Evolutionary conservation across 257 asterid species (phyloP).

Genomic region (Avicennia marina): DNA sequence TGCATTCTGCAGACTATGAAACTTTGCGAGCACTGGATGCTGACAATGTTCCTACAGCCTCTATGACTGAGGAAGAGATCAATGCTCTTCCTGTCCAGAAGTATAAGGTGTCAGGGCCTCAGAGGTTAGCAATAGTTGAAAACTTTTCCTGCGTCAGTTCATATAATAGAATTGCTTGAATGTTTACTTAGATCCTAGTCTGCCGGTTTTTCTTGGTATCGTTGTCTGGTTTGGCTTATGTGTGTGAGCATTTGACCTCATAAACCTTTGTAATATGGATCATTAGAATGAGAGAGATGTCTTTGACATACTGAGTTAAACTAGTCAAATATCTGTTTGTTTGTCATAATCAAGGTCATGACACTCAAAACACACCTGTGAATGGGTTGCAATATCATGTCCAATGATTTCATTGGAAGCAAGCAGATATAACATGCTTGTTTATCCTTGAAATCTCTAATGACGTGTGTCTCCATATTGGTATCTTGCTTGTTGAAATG

Average conservation of each 20-base stretch:
- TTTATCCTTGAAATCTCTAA: not conserved
- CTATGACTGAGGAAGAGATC: conserved; percentile 96
- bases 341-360: not conserved
- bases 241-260: conserved; percentile 1
- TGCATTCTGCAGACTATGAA: conserved; percentile 68
- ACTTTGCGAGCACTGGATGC: conserved; percentile 89
- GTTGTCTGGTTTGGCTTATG: not conserved
- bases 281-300: not conserved
- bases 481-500: not conserved
- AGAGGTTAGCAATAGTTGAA: conserved; percentile 45
- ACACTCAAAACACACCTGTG: not conserved
- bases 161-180: too few species aligned
- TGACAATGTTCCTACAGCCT: conserved; percentile 71
- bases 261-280: not conserved
- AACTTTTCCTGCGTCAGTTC: conserved; percentile 1
- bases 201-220: not conserved
- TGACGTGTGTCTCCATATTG: not conserved
- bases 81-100: conserved; percentile 95
- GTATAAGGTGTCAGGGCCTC: conserved; percentile 68
- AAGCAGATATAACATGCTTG: not conserved
- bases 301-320: not conserved
- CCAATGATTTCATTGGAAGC: not conserved
- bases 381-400: not conserved
- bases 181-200: not conserved
- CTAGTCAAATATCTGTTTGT: not conserved